These are phyloP conservation scores for Backusella australiensis DNA, from an alignment of 192 early-diverging fungal species.

Conservation along the genomic window DNA sequence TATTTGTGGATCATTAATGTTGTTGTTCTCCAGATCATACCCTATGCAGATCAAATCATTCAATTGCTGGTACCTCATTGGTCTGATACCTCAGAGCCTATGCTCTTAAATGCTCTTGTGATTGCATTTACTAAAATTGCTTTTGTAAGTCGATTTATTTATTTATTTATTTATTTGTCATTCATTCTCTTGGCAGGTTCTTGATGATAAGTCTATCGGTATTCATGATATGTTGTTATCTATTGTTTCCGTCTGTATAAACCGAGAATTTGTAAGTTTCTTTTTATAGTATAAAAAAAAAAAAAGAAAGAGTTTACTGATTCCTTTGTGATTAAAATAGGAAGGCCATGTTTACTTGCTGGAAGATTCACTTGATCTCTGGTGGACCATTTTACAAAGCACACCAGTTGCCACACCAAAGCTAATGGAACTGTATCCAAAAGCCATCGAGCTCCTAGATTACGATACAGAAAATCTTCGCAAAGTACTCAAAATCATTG, in stretches of 20 bases:
- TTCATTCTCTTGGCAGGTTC: conserved; percentile 14
- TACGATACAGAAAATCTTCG: conserved; percentile 75
- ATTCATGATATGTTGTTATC: conserved; percentile 76
- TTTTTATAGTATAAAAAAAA: neutral
- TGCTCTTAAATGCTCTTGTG: conserved; percentile 81
- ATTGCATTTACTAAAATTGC: conserved; percentile 76
- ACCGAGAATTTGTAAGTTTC: conserved; percentile 49
- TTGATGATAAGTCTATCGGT: conserved; percentile 57
- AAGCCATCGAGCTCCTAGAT: conserved; percentile 62
- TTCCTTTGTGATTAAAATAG: conserved; percentile 31
- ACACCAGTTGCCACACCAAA: conserved; percentile 46
- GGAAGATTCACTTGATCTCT: conserved; percentile 90
- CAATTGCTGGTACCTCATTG: conserved; percentile 78
- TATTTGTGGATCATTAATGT: conserved; percentile 8
- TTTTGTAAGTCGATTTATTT: conserved; percentile 34
- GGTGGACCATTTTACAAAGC: conserved; percentile 80
- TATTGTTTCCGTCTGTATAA: conserved; percentile 71
- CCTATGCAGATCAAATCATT: conserved; percentile 70
- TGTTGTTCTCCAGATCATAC: conserved; percentile 50
- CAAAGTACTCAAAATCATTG: conserved; percentile 77
- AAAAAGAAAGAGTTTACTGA: neutral
- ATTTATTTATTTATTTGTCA: neutral
- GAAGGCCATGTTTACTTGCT: conserved; percentile 78
- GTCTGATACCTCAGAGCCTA: conserved; percentile 72
- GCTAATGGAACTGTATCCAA: conserved; percentile 61